Conservation (phyloP, 2,329 filamentous ascomycete genomes). For the Chlorencoelia australis region DNA sequence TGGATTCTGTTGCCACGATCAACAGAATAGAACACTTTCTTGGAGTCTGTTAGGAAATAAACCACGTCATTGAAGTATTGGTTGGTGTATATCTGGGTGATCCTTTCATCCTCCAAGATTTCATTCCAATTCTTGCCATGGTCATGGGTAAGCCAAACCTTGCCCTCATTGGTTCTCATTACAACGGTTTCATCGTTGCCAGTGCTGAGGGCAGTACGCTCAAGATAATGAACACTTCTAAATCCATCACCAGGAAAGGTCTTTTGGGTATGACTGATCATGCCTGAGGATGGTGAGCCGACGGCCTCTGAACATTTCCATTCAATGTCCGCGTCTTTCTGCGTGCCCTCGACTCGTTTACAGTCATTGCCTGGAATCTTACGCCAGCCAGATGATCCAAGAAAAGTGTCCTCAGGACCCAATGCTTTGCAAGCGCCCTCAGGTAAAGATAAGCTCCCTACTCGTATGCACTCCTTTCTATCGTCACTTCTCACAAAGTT, state of each 20-base stretch:
- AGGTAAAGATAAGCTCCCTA: constrained; percentile 50
- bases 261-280: constrained; percentile 51
- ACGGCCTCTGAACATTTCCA: constrained; percentile 61
- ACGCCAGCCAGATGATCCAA: constrained; percentile 81
- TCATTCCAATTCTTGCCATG: constrained; percentile 81
- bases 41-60: constrained; percentile 66
- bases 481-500: constrained; percentile 67
- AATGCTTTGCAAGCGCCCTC: constrained; percentile 58
- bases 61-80: constrained; percentile 73
- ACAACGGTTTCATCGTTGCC: constrained; percentile 64
- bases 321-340: constrained; percentile 65
- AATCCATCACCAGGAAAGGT: constrained; percentile 49
- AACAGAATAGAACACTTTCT: constrained; percentile 67
- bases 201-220: constrained; percentile 55
- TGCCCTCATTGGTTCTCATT: constrained; percentile 33
- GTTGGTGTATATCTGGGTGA: constrained; percentile 67
- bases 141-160: constrained; percentile 64
- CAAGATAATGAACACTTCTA: constrained; percentile 62
- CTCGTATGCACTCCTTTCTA: constrained; percentile 56
- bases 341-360: constrained; percentile 45
- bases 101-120: constrained; percentile 58
- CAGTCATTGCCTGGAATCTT: constrained; percentile 79
- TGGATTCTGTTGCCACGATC: constrained; percentile 68
- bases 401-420: constrained; percentile 52
- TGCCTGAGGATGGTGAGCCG: constrained; percentile 47